Conservation (phyloP, 2,329 filamentous ascomycete species). For the Diatrype stigma region DNA sequence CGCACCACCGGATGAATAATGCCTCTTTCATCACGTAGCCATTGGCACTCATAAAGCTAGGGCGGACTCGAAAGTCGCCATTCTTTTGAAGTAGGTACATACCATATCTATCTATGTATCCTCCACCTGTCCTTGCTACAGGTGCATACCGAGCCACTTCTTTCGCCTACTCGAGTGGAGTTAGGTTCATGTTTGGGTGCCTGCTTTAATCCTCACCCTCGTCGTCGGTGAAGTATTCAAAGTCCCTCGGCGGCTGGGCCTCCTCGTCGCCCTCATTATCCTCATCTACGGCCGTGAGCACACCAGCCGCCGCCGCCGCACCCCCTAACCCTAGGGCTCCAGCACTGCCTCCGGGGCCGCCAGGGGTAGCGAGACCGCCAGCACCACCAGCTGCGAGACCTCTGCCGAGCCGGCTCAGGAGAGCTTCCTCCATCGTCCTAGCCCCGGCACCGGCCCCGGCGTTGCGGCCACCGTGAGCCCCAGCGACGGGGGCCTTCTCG, state of each 20-base stretch:
- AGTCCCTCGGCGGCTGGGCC: conserved; percentile 64
- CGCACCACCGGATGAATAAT: too few species aligned
- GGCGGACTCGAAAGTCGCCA: too few species aligned
- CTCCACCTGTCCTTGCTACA: too few species aligned
- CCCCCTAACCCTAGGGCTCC: too few species aligned
- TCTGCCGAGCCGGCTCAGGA: conserved; percentile 21
- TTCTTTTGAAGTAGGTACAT: too few species aligned
- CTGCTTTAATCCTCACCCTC: conserved; percentile 41
- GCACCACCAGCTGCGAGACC: background rate
- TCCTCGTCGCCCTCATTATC: conserved; percentile 72
- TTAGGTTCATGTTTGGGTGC: too few species aligned
- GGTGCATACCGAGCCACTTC: too few species aligned
- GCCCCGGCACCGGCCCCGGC: conserved; percentile 22
- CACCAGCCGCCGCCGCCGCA: conserved; percentile 76
- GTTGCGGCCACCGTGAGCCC: conserved; percentile 16
- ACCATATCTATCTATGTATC: too few species aligned
- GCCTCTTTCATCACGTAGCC: too few species aligned
- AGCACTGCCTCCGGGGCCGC: conserved; percentile 43
- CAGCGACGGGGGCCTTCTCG: conserved; percentile 57
- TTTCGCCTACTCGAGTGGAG: too few species aligned
- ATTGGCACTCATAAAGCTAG: too few species aligned
- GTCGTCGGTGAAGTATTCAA: conserved; percentile 73
- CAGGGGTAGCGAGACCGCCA: conserved; percentile 19
- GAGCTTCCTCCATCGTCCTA: conserved; percentile 30
- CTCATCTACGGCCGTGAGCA: conserved; percentile 84